Conservation (phyloP, 2,329 filamentous ascomycete species). For the Pyrenochaeta sp. region DNA sequence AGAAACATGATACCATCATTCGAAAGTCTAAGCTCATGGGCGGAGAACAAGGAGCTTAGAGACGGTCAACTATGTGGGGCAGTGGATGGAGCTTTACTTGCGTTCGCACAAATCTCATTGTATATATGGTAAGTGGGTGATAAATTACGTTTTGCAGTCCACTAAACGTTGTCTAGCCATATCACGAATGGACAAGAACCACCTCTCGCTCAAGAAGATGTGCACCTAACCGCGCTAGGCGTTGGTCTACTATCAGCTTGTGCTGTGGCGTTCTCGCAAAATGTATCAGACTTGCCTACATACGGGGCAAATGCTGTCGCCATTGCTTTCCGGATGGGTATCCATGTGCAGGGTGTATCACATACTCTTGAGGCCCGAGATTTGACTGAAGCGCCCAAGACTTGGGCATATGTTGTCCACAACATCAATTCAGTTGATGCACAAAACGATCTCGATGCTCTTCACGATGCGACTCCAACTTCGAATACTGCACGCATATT, state of each 20-base stretch:
- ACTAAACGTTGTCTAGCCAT: not conserved
- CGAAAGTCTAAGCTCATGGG: slow-evolving; percentile 47
- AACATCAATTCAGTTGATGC: slow-evolving; percentile 40
- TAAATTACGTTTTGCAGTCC: not conserved
- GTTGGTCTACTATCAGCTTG: slow-evolving; percentile 55
- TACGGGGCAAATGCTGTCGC: slow-evolving; percentile 54
- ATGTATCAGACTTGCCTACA: slow-evolving; percentile 50
- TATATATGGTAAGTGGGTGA: slow-evolving; percentile 53
- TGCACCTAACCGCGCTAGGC: slow-evolving; percentile 32
- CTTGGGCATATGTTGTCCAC: slow-evolving; percentile 55
- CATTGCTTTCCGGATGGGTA: slow-evolving; percentile 57
- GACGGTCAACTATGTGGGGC: slow-evolving; percentile 53
- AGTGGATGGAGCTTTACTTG: slow-evolving; percentile 56
- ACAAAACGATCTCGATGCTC: slow-evolving; percentile 50
- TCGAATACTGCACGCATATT: slow-evolving; percentile 32
- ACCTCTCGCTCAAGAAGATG: not conserved
- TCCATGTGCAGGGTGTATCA: slow-evolving; percentile 54
- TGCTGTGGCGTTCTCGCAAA: slow-evolving; percentile 52
- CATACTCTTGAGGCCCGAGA: slow-evolving; percentile 51
- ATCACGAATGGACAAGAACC: not conserved
- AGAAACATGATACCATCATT: slow-evolving; percentile 47
- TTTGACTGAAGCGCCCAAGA: slow-evolving; percentile 28
- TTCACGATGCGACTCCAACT: slow-evolving; percentile 31
- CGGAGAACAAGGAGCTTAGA: slow-evolving; percentile 46
- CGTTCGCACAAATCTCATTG: slow-evolving; percentile 50